Base-by-base conservation (phyloP, 225 moss, liverwort and hornwort genomes). In the Marchantia polymorpha region DNA sequence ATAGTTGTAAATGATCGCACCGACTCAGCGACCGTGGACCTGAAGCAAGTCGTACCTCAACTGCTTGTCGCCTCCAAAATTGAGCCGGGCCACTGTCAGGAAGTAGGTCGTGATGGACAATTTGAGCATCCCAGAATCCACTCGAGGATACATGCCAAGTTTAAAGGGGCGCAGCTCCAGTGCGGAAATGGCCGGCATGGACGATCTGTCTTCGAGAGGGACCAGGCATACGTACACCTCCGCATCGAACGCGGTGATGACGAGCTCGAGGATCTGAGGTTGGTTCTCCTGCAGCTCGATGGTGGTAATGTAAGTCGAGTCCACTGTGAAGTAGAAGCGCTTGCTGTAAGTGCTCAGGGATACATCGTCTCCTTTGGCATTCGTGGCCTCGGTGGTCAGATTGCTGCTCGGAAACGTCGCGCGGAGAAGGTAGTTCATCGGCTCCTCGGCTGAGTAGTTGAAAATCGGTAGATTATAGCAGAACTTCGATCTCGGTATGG, bases 141-240 rank as follows among this genome's bases (percentile, higher is more conserved):
- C 2, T 8, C 19, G 31, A 15, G n/a, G 3, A 53, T 82, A 78
- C 64, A 73, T 48, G 6, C 14, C 7, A 22, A 8, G 0, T 19
- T 31, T 48, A 17, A 83, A 56, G 7, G 19, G 10, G 29, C 82
- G 75, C 31, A 82, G 10, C 27, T 77, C 77, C 59, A 82, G 54
- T 22, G 82, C 20, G n/a, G 82, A 82, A 15, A 82, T 82, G 59
- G 75, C 58, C 4, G 75, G 29, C 75, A 76, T 56, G 27, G 76
- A 76, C 46, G 77, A 77, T 15, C 23, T 49, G 53, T 76, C 81
- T 19, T 47, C 61, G 25, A 68, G 16, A 16, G 75, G 81, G 64
- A 48, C 54, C 10, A 81, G 67, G 19, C 81, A 81, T 3, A 82
- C 14, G 59, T 70, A 64, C 13, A 51, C 50, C 15, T 59, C 15